phyloP scores from a whole-genome alignment of 2,329 filamentous ascomycete genomes.

The Stromatinia cepivora region DNA sequence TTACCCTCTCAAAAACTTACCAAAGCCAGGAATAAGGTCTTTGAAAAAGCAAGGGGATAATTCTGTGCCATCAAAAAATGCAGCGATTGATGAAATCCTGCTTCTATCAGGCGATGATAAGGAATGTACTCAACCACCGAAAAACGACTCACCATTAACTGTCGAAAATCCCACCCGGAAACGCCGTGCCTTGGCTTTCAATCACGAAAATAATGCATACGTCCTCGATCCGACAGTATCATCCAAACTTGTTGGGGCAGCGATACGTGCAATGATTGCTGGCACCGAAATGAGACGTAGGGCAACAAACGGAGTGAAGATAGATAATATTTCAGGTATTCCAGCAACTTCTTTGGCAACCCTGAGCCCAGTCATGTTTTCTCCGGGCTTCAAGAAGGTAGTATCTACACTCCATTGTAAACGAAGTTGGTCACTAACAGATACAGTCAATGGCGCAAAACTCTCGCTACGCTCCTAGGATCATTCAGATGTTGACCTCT shows the following conservation, averaged over 20 bases:
- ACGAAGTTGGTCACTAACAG: slow-evolving; percentile 8
- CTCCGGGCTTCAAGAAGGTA: slow-evolving; percentile 37
- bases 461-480: slow-evolving; percentile 18
- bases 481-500: slow-evolving; percentile 21
- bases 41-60: background rate
- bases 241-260: slow-evolving; percentile 23
- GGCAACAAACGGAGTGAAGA: slow-evolving; percentile 21
- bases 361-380: slow-evolving; percentile 32
- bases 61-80: background rate
- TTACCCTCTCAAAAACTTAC: too few species aligned
- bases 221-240: slow-evolving; percentile 6
- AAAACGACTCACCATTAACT: background rate
- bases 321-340: slow-evolving; percentile 23
- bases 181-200: background rate
- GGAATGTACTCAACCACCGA: background rate
- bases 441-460: slow-evolving; percentile 21
- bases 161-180: background rate
- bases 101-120: background rate
- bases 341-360: slow-evolving; percentile 20
- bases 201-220: background rate
- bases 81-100: background rate
- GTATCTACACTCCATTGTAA: background rate
- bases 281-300: slow-evolving; percentile 13
- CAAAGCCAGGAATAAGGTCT: too few species aligned
- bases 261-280: slow-evolving; percentile 27